Evolutionary conservation across 1,284 basidiomycete species (phyloP).

Genomic region (Malassezia vespertilionis): DNA sequence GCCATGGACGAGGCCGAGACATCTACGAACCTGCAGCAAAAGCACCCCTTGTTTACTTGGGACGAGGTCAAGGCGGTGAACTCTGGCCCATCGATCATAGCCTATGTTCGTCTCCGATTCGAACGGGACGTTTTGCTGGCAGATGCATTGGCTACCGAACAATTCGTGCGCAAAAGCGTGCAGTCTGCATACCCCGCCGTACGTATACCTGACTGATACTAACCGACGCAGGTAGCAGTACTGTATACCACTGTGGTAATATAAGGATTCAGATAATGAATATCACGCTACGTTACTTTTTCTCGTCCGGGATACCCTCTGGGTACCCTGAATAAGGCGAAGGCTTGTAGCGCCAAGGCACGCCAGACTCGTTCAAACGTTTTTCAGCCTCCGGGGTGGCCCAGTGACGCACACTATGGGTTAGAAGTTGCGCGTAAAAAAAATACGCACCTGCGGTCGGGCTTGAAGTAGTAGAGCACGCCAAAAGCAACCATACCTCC

Average conservation of each 20-base stretch:
- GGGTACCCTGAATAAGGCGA: slow-evolving; percentile 39
- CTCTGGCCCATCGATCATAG: slow-evolving; percentile 2
- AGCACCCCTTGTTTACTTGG: neutral
- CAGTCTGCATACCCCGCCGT: neutral
- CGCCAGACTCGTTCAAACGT: slow-evolving; percentile 38
- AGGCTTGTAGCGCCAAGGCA: slow-evolving; percentile 43
- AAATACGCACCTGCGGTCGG: slow-evolving; percentile 71
- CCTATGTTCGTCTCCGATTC: slow-evolving; percentile 5
- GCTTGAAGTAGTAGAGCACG: slow-evolving; percentile 80
- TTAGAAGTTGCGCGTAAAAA: neutral
- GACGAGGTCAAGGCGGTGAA: slow-evolving; percentile 1
- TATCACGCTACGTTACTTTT: neutral
- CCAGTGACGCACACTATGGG: slow-evolving; percentile 37
- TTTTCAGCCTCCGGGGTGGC: slow-evolving; percentile 43
- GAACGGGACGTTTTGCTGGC: neutral
- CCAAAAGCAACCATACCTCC: slow-evolving; percentile 69
- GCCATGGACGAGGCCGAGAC: slow-evolving; percentile 8
- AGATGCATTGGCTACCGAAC: neutral
- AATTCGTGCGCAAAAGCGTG: neutral
- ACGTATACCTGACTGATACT: neutral
- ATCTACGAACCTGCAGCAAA: neutral
- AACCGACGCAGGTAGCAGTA: slow-evolving; percentile 2
- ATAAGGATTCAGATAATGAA: too few relatives aligned
- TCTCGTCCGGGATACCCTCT: slow-evolving; percentile 12
- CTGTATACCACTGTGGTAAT: too few relatives aligned